Conservation (phyloP, 2,329 filamentous ascomycete species). For the Orbilia ellipsospora region DNA sequence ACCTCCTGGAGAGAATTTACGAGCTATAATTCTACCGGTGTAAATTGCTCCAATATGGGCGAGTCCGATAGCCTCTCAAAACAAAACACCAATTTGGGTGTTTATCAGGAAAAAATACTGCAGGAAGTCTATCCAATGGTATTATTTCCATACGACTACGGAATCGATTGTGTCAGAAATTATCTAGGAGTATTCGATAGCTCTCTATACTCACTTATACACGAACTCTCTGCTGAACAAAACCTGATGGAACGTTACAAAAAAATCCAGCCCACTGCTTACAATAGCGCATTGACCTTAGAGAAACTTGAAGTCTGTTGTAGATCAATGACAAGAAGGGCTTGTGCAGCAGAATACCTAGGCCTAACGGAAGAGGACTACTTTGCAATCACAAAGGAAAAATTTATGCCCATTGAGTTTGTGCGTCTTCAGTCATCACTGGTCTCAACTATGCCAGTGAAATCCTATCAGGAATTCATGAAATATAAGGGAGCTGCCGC, state of each 20-base stretch:
- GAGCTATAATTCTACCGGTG: background rate
- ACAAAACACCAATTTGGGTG: background rate
- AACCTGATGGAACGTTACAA: background rate
- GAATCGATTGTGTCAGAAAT: slow-evolving; percentile 8
- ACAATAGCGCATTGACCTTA: background rate
- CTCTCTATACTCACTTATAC: background rate
- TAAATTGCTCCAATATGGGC: background rate
- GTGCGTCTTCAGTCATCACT: background rate
- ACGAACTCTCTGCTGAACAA: background rate
- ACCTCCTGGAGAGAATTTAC: background rate
- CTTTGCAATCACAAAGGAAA: slow-evolving; percentile 5
- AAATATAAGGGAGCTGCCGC: too few species aligned
- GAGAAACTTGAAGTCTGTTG: background rate
- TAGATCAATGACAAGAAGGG: background rate
- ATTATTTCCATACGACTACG: slow-evolving; percentile 43
- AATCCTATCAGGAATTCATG: background rate
- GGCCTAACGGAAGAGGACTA: background rate
- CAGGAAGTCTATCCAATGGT: slow-evolving; percentile 11
- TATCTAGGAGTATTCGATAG: background rate
- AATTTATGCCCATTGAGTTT: background rate
- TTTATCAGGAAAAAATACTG: background rate
- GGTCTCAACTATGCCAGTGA: background rate
- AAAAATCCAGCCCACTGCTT: background rate
- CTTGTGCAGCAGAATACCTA: background rate
- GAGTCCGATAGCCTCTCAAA: too few species aligned